Percentiles rank a stretch among this genome's conserved stretches.
These are phyloP conservation scores for Colletotrichum sp. DNA, from an alignment of 2,329 filamentous ascomycete genomes.

Conservation along the genomic window DNA sequence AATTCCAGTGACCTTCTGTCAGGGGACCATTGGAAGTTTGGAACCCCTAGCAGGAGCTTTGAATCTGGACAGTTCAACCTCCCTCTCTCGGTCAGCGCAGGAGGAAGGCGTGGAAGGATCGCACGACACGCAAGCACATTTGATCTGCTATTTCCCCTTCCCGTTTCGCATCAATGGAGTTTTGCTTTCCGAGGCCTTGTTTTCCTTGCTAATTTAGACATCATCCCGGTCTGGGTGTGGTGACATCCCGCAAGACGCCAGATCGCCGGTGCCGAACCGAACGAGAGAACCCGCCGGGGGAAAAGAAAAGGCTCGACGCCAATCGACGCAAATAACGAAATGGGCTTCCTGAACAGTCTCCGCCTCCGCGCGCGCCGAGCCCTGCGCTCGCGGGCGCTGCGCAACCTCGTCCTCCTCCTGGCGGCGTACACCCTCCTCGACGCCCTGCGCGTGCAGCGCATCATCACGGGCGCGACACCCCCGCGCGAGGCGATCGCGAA, in stretches of 20 bases:
- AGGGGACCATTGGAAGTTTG: not conserved
- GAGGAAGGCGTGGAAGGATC: not conserved
- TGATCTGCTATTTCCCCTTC: not conserved
- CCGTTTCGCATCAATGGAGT: not conserved
- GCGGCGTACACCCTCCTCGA: conserved; percentile 43
- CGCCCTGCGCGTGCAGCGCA: conserved; percentile 36
- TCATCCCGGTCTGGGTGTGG: not conserved
- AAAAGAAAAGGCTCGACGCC: not conserved
- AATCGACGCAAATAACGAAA: not conserved
- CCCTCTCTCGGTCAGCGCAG: not conserved
- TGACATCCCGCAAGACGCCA: not conserved
- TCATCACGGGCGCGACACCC: not conserved
- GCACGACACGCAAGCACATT: not conserved
- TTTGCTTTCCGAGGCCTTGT: not conserved
- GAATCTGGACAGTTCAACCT: not conserved
- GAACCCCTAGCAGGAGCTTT: not conserved
- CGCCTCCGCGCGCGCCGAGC: conserved; percentile 35
- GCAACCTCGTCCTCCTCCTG: conserved; percentile 38
- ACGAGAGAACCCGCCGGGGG: not conserved
- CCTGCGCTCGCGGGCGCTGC: conserved; percentile 37
- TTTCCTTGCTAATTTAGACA: not conserved
- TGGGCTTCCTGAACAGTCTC: conserved; percentile 3
- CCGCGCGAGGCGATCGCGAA: conserved; percentile 17
- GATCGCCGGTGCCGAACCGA: not conserved
- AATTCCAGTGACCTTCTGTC: not conserved